Evolutionary conservation across 23 red algal species (phyloP).

Genomic region (Chondrus crispus): DNA sequence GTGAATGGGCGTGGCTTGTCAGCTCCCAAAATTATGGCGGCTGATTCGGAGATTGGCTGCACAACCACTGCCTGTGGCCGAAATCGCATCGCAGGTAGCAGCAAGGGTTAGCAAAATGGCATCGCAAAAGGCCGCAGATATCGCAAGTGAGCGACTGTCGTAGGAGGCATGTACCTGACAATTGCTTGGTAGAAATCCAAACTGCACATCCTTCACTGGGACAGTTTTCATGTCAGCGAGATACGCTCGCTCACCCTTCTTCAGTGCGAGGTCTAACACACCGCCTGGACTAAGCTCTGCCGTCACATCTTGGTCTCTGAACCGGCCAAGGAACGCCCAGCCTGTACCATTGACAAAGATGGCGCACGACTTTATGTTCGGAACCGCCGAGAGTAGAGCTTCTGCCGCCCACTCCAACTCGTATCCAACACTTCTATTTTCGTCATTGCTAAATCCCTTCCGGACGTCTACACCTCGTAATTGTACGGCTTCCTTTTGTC

Average conservation of each 20-base stretch:
- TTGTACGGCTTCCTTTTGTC: neutral
- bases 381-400: conserved; percentile 27
- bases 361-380: conserved; percentile 17
- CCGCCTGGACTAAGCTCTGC: neutral
- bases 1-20: conserved; percentile 52
- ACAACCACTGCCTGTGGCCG: conserved; percentile 46
- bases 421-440: neutral
- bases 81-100: neutral
- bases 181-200: conserved; percentile 54
- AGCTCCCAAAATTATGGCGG: conserved; percentile 50
- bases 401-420: neutral
- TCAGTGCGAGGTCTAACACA: conserved; percentile 26
- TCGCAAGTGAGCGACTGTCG: neutral
- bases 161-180: conserved; percentile 39
- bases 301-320: neutral
- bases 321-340: conserved; percentile 1
- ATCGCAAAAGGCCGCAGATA: neutral
- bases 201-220: conserved; percentile 52
- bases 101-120: neutral
- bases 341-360: conserved; percentile 16
- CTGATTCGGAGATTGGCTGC: conserved; percentile 28
- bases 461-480: conserved; percentile 20
- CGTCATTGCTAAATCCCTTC: neutral
- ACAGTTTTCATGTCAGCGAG: conserved; percentile 76
- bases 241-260: conserved; percentile 38